These are phyloP conservation scores for Bacterosira constricta DNA, from an alignment of 108 stramenopile genomes.

Conservation along the genomic window DNA sequence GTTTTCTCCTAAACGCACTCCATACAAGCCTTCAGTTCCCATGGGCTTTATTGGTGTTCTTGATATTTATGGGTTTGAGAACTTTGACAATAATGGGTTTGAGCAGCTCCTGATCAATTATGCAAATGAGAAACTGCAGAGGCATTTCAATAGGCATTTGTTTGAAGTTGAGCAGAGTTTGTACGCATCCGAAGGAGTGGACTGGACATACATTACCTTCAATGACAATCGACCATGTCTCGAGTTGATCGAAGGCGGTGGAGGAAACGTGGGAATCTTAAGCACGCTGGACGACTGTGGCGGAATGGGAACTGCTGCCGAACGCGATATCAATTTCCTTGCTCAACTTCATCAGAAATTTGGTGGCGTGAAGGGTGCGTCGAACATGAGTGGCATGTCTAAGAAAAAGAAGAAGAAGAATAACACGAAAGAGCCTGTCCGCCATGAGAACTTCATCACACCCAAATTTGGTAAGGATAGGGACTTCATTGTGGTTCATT, in stretches of 20 bases:
- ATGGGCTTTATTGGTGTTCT: slow-evolving; percentile 88
- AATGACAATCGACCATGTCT: slow-evolving; percentile 98
- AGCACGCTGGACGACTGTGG: slow-evolving; percentile 90
- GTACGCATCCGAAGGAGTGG: slow-evolving; percentile 93
- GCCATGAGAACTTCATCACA: slow-evolving; percentile 81
- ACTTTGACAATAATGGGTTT: slow-evolving; percentile 92
- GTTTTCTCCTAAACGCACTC: slow-evolving; percentile 44
- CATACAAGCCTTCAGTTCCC: slow-evolving; percentile 30
- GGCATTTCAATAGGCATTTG: slow-evolving; percentile 94
- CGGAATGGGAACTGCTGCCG: slow-evolving; percentile 81
- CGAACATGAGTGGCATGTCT: slow-evolving; percentile 1
- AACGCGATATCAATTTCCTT: slow-evolving; percentile 91
- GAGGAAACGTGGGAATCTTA: slow-evolving; percentile 75
- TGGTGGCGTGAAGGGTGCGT: slow-evolving; percentile 53
- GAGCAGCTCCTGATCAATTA: slow-evolving; percentile 97
- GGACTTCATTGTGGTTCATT: slow-evolving; percentile 91
- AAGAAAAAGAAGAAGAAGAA: slow-evolving; percentile 45
- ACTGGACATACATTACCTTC: slow-evolving; percentile 97
- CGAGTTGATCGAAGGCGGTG: slow-evolving; percentile 93
- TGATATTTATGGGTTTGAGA: slow-evolving; percentile 98
- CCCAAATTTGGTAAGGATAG: slow-evolving; percentile 91
- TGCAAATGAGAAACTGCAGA: slow-evolving; percentile 93
- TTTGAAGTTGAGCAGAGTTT: slow-evolving; percentile 95
- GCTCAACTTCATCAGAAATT: slow-evolving; percentile 84
- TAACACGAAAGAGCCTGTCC: slow-evolving; percentile 20